These are phyloP conservation scores for Suillus lakei DNA, from an alignment of 768 basidiomycete genomes.

Conservation along the genomic window DNA sequence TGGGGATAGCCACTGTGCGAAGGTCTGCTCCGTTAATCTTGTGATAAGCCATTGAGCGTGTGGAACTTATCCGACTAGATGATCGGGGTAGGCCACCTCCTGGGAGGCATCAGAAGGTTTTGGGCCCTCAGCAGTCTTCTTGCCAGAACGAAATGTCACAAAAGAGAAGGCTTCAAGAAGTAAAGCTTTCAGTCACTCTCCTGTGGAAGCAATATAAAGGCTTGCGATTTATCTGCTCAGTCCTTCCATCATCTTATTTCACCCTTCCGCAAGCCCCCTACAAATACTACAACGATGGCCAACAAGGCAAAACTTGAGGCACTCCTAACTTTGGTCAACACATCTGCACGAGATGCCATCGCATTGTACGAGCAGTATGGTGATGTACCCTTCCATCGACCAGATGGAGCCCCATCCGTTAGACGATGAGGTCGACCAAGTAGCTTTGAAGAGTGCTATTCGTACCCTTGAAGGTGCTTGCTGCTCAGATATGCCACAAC, in stretches of 20 bases:
- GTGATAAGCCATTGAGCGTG: background rate
- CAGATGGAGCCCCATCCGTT: constrained; percentile 39
- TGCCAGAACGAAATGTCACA: background rate
- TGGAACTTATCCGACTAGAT: background rate
- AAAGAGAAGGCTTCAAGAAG: constrained; percentile 1
- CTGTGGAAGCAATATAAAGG: constrained; percentile 4
- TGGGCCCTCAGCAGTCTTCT: background rate
- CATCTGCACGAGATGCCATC: constrained; percentile 37
- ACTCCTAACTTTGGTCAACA: constrained; percentile 36
- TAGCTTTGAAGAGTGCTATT: constrained; percentile 28
- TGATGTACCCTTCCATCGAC: constrained; percentile 40
- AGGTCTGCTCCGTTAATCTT: background rate
- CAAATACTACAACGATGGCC: constrained; percentile 3
- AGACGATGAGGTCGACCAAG: constrained; percentile 30
- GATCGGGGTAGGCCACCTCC: background rate
- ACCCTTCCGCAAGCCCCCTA: background rate
- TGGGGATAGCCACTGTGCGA: background rate
- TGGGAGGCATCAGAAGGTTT: background rate
- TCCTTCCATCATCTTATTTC: background rate
- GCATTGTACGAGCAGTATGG: constrained; percentile 36
- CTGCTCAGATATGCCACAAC: constrained; percentile 38
- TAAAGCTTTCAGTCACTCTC: background rate
- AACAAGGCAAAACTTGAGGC: constrained; percentile 29
- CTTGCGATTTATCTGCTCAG: background rate
- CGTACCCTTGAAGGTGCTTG: constrained; percentile 41